A percentile compares a stretch with the other conserved stretches of the same genome.
These are phyloP conservation scores for Brachypodium distachyon DNA, from an alignment of 202 grass and related monocot species.

Conservation along the genomic window DNA sequence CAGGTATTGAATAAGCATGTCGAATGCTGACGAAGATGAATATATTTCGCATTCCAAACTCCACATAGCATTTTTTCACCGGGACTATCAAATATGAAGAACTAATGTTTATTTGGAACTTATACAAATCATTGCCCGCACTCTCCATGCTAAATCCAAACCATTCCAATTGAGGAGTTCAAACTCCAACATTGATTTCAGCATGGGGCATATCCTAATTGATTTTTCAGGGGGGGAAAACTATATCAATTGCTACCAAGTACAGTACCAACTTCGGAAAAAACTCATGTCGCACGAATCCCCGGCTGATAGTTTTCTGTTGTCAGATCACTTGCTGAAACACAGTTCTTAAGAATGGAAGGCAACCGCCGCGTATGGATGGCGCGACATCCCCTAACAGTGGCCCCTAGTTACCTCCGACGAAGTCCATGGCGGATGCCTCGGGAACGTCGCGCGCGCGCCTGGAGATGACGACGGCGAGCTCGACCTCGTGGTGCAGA, in stretches of 20 bases:
- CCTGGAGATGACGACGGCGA: slow-evolving; percentile 72
- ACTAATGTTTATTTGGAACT: neutral
- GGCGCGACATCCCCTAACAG: neutral
- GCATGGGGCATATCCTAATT: neutral
- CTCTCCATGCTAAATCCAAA: neutral
- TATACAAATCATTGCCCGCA: neutral
- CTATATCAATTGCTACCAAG: neutral
- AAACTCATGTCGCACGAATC: neutral
- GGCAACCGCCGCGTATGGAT: neutral
- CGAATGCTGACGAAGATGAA: neutral
- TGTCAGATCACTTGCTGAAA: neutral
- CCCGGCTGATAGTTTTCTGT: neutral
- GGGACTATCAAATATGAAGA: neutral
- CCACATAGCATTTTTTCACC: neutral
- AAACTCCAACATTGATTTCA: neutral
- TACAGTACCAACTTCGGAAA: neutral
- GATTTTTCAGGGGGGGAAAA: neutral
- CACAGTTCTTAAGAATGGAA: neutral
- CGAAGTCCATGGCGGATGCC: slow-evolving; percentile 72
- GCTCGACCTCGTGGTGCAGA: slow-evolving; percentile 93
- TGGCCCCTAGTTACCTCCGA: slow-evolving; percentile 50
- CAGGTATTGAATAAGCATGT: neutral
- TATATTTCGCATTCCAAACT: neutral
- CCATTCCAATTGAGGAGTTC: neutral
- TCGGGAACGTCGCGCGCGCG: slow-evolving; percentile 64